Evolutionary conservation across 768 basidiomycete genomes (phyloP), one percentile per base, ranked within the genome.

Genomic region (Lentinus tigrinus): DNA sequence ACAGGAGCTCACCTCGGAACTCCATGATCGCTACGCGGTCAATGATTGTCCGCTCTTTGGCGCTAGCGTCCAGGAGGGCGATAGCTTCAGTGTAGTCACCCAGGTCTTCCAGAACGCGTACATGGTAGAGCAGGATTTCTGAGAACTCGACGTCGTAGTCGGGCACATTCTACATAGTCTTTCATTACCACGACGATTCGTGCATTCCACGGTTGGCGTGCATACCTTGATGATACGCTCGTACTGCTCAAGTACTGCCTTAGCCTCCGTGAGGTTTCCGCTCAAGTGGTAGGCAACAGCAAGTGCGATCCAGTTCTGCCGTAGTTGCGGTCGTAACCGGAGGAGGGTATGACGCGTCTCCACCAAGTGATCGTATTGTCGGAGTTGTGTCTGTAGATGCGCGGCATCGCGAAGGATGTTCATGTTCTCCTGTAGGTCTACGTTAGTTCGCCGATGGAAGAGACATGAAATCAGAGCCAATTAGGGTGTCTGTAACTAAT

Each of bases 361-460:
- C 39, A 94, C 83, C 26, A 95, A 81, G 5, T 76, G 78, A 40
- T 91, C 86, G 70, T 84, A 97, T 43, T 87, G 75, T 34, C 96
- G 85, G 13, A 94, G 81, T 61, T 98, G 95, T 0, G 93, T 86
- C 67, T 95, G 92, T 10, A 99, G 81, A 48, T 89, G 84, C 7
- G 95, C 93, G 0, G 93, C 83, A 71, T 98, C 97, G 43, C 92
- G 87, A 24, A 99, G 74, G 63, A 99, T 88, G 72, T 96, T 96
- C 67, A 97, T 74, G 69, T 97, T 97, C 66, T 98, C 94, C 95
- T 97, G 11, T 27, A 31, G n/a, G n/a, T n/a, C n/a, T n/a, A n/a
- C n/a, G n/a, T n/a, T n/a, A n/a, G n/a, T n/a, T n/a, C n/a, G n/a
- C n/a, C n/a, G n/a, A n/a, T n/a, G n/a, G n/a, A n/a, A n/a, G 21